Evolutionary conservation across 116 monocot species (phyloP), one percentile per base, ranked within the genome.

Genomic region (Phalaenopsis hybrid): DNA sequence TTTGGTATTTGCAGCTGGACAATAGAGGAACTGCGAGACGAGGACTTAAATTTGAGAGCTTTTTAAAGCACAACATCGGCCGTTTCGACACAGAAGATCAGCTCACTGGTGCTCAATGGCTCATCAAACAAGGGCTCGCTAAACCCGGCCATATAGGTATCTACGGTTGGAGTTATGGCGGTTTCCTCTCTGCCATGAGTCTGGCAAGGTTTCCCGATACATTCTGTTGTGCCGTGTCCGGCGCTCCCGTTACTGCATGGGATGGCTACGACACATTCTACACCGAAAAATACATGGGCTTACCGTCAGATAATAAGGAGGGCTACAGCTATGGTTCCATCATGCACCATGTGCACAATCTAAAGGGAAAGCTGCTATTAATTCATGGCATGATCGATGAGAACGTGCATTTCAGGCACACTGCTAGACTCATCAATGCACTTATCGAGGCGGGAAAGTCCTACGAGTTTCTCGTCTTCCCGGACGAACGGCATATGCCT

Each of bases 261-360:
- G 95, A 95, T 77, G 95, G 95, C 5, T 99, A 99, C n/a, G 99
- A 99, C 86, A 92, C 99, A 16, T 95, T 92, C 81, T 99, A 99
- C 78, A 99, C 99, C 0, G 95, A 99, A 84, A 95, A 90, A 78
- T 99, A 99, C 88, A 87, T 99, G 92, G 95, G 94, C 9, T 81
- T 91, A 85, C 99, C 95, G 5, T 76, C 77, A 15, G 91, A 92
- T 15, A 89, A 92, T 63, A 81, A 77, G 0, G 77, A 81, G 37
- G 85, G 44, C 5, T 99, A 99, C 17, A 80, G 86, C 15, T 83
- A 82, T n/a, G 88, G 91, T 5, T 99, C 95, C 7, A 81, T 95
- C 61, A 92, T 99, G 94, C 88, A 94, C 58, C 93, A 99, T 80
- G 90, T 88, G 18, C 82, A 82, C 43, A 92, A 86, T 17, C 72